Evolutionary conservation across 2,329 filamentous ascomycete species (phyloP).

Genomic region (Ilyonectria sp.): DNA sequence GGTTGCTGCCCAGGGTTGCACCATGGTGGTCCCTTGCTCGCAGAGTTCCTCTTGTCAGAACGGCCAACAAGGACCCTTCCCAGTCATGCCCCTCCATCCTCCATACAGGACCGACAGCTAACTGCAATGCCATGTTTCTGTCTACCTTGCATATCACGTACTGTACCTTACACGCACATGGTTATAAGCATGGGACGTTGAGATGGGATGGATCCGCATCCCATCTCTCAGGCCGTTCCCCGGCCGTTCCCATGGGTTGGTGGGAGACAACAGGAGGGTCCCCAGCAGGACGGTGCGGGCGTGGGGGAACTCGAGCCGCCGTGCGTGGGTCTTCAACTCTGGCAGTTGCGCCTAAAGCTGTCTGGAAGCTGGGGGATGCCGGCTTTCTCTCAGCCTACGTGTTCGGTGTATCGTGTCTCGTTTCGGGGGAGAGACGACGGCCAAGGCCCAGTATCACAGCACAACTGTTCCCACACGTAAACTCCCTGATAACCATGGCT

Average conservation of each 20-base stretch:
- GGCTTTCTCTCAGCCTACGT: constrained; percentile 21
- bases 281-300: constrained; percentile 24
- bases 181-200: constrained; percentile 9
- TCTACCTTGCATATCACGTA: constrained; percentile 6
- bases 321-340: constrained; percentile 10
- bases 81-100: neutral
- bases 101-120: neutral
- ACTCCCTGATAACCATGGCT: neutral
- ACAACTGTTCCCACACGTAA: neutral
- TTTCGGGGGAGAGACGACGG: neutral
- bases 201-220: constrained; percentile 27
- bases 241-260: constrained; percentile 29
- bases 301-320: constrained; percentile 19
- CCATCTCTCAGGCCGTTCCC: constrained; percentile 36
- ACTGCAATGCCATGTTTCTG: neutral
- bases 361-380: constrained; percentile 26
- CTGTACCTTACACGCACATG: constrained; percentile 10
- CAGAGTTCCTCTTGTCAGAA: constrained; percentile 2
- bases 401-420: constrained; percentile 18
- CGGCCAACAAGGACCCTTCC: neutral
- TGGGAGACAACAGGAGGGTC: constrained; percentile 12
- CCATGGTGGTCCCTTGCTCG: neutral
- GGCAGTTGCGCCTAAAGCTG: constrained; percentile 6
- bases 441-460: too few relatives aligned
- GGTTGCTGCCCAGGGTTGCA: neutral